Percentiles rank a stretch among this genome's conserved stretches.
phyloP scores from a whole-genome alignment of 2,329 filamentous ascomycete species.

The Diaporthe vaccinii region DNA sequence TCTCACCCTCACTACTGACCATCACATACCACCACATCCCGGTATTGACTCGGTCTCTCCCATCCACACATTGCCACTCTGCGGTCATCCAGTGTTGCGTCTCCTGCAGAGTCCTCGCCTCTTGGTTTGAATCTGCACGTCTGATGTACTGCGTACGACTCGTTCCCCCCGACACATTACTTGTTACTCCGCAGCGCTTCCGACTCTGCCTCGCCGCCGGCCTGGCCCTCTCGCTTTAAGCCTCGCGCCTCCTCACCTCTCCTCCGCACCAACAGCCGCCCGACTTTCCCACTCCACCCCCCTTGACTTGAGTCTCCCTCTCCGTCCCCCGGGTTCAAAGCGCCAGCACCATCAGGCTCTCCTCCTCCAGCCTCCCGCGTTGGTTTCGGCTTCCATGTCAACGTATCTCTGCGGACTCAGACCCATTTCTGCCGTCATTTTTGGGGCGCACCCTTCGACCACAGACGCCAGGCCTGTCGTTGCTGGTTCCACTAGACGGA shows the following conservation, averaged over 20 bases:
- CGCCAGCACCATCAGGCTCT: conserved; percentile 13
- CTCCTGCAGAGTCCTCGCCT: conserved; percentile 28
- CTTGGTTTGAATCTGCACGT: conserved; percentile 27
- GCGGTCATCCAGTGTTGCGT: conserved; percentile 32
- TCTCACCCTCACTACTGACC: conserved; percentile 18
- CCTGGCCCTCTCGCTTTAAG: conserved; percentile 32
- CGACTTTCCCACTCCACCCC: conserved; percentile 1
- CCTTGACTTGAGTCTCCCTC: background rate
- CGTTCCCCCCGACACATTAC: conserved; percentile 32
- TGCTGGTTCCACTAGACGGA: conserved; percentile 28
- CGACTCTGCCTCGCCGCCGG: conserved; percentile 31
- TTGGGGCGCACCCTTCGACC: conserved; percentile 6
- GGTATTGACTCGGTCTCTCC: conserved; percentile 33
- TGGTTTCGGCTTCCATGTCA: conserved; percentile 9
- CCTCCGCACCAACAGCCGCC: conserved; percentile 34
- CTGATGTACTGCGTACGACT: conserved; percentile 38
- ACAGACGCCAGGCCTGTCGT: conserved; percentile 2
- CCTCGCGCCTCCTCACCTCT: conserved; percentile 36
- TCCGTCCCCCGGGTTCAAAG: conserved; percentile 22
- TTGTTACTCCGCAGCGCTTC: conserved; percentile 36
- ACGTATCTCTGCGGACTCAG: background rate
- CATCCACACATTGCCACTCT: conserved; percentile 26
- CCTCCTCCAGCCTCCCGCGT: conserved; percentile 4
- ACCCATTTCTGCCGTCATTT: background rate
- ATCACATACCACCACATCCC: conserved; percentile 6